phyloP scores from a whole-genome alignment of 208 protist species.

The Novymonas esmeraldas region DNA sequence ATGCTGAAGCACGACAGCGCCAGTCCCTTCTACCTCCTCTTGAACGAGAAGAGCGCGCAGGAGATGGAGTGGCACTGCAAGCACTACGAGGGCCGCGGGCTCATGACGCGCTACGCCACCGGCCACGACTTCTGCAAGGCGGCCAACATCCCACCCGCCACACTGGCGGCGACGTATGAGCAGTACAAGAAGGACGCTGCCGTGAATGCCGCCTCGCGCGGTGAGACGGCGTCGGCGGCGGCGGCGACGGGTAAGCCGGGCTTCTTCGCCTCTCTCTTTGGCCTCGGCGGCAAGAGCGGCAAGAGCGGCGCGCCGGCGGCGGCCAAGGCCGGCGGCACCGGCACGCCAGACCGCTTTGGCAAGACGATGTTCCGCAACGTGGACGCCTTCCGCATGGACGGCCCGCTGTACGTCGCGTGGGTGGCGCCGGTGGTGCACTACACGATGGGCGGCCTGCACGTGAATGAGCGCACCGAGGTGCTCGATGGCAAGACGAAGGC shows the following conservation, averaged over 20 bases:
- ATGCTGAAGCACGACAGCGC: slow-evolving; percentile 58
- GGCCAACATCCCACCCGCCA: slow-evolving; percentile 33
- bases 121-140: slow-evolving; percentile 53
- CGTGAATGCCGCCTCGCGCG: slow-evolving; percentile 27
- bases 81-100: slow-evolving; percentile 79
- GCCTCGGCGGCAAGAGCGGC: not conserved
- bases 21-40: slow-evolving; percentile 66
- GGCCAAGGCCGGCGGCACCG: slow-evolving; percentile 2
- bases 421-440: slow-evolving; percentile 96
- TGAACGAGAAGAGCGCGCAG: slow-evolving; percentile 55
- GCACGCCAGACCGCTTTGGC: slow-evolving; percentile 71
- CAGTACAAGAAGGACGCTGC: slow-evolving; percentile 53
- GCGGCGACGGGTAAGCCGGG: slow-evolving; percentile 15
- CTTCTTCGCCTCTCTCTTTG: slow-evolving; percentile 41
- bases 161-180: slow-evolving; percentile 42
- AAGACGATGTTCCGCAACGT: slow-evolving; percentile 83
- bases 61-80: slow-evolving; percentile 79
- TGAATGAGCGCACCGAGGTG: slow-evolving; percentile 73
- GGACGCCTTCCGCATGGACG: slow-evolving; percentile 46
- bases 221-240: not conserved
- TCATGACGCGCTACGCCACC: slow-evolving; percentile 64
- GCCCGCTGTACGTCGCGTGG: slow-evolving; percentile 65
- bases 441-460: slow-evolving; percentile 94
- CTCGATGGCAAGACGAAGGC: slow-evolving; percentile 46
- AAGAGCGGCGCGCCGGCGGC: slow-evolving; percentile 4